Evolutionary conservation across 306 rosid genomes (phyloP).

Genomic region (Vigna hirtella): DNA sequence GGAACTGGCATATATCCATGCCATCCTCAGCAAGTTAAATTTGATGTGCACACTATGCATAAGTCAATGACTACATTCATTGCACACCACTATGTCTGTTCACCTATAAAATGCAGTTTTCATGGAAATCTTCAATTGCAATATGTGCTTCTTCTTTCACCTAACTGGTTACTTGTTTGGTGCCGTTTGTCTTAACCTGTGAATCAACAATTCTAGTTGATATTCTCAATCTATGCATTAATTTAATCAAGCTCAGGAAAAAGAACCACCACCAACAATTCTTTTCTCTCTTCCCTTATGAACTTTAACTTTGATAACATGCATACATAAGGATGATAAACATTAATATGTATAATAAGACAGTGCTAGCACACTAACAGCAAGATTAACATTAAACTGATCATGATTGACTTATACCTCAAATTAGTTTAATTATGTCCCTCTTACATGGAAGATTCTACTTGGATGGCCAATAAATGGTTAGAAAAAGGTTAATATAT

Average conservation of each 20-base stretch:
- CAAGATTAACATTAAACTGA: slow-evolving; percentile 37
- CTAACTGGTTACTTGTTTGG: slow-evolving; percentile 16
- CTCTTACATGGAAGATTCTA: slow-evolving; percentile 42
- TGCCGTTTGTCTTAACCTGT: not conserved
- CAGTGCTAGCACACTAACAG: slow-evolving; percentile 28
- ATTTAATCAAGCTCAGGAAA: no score
- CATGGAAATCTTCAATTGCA: slow-evolving; percentile 49
- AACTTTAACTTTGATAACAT: not conserved
- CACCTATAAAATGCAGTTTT: slow-evolving; percentile 62
- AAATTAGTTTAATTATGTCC: not conserved
- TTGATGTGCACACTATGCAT: slow-evolving; percentile 56
- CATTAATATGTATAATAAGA: slow-evolving; percentile 11
- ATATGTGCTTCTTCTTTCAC: slow-evolving; percentile 32
- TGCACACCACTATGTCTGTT: slow-evolving; percentile 61
- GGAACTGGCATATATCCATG: slow-evolving; percentile 58
- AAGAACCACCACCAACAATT: not conserved
- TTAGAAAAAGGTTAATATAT: not conserved
- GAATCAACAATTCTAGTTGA: slow-evolving; percentile 23
- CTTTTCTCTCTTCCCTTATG: not conserved
- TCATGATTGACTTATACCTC: slow-evolving; percentile 52
- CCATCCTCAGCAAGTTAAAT: slow-evolving; percentile 45
- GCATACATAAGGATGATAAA: not conserved
- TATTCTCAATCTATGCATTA: not conserved
- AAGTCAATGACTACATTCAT: slow-evolving; percentile 63
- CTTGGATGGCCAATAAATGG: slow-evolving; percentile 48